A percentile compares a stretch with the other conserved stretches of the same genome.
These are phyloP conservation scores for Cladosporium cucumerinum DNA, from an alignment of 2,329 filamentous ascomycete species.

Conservation along the genomic window DNA sequence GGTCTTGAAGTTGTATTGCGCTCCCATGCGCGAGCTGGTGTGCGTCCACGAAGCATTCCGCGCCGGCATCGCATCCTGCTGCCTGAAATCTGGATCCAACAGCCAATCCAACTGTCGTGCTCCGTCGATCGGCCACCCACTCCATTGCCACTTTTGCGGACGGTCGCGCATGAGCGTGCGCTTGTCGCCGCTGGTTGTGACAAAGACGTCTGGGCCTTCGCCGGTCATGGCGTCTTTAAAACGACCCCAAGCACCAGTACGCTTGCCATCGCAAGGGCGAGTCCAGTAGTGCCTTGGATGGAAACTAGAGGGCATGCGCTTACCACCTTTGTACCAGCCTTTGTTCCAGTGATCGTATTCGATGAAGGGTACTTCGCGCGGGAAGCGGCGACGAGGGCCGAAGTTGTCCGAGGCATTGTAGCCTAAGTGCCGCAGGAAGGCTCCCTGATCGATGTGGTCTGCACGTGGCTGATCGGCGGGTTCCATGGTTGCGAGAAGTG, in stretches of 20 bases:
- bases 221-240: slow-evolving; percentile 42
- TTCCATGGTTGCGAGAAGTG: neutral
- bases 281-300: slow-evolving; percentile 42
- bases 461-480: neutral
- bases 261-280: slow-evolving; percentile 45
- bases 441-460: neutral
- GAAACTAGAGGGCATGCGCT: slow-evolving; percentile 23
- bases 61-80: slow-evolving; percentile 30
- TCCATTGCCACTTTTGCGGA: slow-evolving; percentile 38
- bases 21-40: slow-evolving; percentile 22
- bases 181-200: slow-evolving; percentile 39
- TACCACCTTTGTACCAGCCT: slow-evolving; percentile 27
- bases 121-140: slow-evolving; percentile 31
- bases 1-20: slow-evolving; percentile 30
- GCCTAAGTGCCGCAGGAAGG: neutral
- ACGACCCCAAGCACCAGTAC: slow-evolving; percentile 36
- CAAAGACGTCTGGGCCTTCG: slow-evolving; percentile 46
- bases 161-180: slow-evolving; percentile 38
- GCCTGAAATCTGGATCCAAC: slow-evolving; percentile 35
- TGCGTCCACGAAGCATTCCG: slow-evolving; percentile 20
- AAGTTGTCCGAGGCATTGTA: slow-evolving; percentile 14
- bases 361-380: slow-evolving; percentile 30
- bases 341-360: slow-evolving; percentile 16
- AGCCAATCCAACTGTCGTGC: slow-evolving; percentile 16
- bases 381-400: slow-evolving; percentile 26